phyloP scores from a whole-genome alignment of 1,284 basidiomycete genomes.

The Paramarasmius palmivorus region DNA sequence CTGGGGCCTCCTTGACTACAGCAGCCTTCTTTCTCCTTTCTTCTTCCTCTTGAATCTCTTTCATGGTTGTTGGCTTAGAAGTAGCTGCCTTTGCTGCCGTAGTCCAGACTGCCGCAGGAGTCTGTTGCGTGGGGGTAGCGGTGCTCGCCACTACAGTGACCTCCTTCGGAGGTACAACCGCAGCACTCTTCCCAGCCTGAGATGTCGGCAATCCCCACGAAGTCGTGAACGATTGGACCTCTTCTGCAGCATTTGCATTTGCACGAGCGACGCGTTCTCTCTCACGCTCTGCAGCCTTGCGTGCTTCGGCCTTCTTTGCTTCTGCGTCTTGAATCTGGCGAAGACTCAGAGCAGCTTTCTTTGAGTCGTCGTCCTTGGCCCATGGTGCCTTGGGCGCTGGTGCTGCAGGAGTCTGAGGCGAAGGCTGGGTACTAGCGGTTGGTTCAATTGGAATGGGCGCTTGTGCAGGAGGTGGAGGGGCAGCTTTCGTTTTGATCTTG shows the following conservation, averaged over 20 bases:
- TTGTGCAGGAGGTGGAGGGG: not conserved
- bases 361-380: conserved; percentile 64
- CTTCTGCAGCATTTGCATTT: conserved; percentile 47
- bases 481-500: not conserved
- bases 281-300: conserved; percentile 69
- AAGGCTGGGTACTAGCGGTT: conserved; percentile 12
- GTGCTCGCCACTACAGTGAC: conserved; percentile 35
- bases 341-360: conserved; percentile 68
- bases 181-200: conserved; percentile 58
- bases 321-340: conserved; percentile 97
- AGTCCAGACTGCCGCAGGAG: conserved; percentile 61
- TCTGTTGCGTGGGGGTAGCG: conserved; percentile 22
- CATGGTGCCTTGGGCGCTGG: conserved; percentile 53
- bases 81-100: conserved; percentile 50
- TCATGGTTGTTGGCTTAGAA: conserved; percentile 87
- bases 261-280: conserved; percentile 58
- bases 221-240: conserved; percentile 60
- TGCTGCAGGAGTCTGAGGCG: conserved; percentile 7
- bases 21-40: conserved; percentile 75
- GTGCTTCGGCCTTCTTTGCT: conserved; percentile 76
- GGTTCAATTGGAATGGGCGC: conserved; percentile 6
- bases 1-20: conserved; percentile 57
- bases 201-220: conserved; percentile 82
- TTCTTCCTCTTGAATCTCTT: conserved; percentile 99
- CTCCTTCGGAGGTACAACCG: conserved; percentile 45